Base-by-base conservation (phyloP, 306 rosid genomes). In the Crotalaria pallida region DNA sequence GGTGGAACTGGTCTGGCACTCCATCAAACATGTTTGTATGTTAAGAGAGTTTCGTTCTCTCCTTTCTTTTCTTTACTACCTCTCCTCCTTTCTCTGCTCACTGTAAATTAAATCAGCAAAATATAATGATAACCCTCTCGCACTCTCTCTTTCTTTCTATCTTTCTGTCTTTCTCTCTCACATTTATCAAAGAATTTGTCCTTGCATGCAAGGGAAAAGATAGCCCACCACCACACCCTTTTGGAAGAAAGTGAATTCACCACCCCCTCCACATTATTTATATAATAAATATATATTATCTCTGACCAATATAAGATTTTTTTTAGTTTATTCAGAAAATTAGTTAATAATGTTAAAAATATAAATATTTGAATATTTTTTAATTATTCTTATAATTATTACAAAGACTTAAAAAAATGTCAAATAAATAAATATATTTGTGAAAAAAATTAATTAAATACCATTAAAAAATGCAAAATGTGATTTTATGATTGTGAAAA, bases 1-100 rank as follows among this genome's bases (percentile, higher is more conserved):
- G 96, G 85, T 88, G 96, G 83, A 90, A 80, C 69, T 90, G 98
- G 23, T 93, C 96, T 34, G 96, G 85, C 21, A 82, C 88, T 85
- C 92, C 98, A 85, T 93, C 87, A 48, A 88, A 90, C 97, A 90
- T 88, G 79, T 79, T 85, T 86, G 65, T 71, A 22, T 31, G 38
- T 57, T 13, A 26, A 55, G 55, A 31, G 26, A 50, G 11, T 61
- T 47, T n/a, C n/a, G n/a, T n/a, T 80, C 78, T 65, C 80, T 67
- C 51, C 55, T 69, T 56, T 67, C 78, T 60, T n/a, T n/a, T n/a
- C n/a, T n/a, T n/a, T n/a, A n/a, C n/a, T 73, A 26, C 78, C 69
- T 71, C 71, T 74, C n/a, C 63, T 50, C 58, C 45, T 34, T 48
- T 17, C 22, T 27, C 9, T 62, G 67, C 52, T 17, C 85, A 77